Conservation (phyloP, 1,284 basidiomycete genomes). For the Earliella scabrosa region DNA sequence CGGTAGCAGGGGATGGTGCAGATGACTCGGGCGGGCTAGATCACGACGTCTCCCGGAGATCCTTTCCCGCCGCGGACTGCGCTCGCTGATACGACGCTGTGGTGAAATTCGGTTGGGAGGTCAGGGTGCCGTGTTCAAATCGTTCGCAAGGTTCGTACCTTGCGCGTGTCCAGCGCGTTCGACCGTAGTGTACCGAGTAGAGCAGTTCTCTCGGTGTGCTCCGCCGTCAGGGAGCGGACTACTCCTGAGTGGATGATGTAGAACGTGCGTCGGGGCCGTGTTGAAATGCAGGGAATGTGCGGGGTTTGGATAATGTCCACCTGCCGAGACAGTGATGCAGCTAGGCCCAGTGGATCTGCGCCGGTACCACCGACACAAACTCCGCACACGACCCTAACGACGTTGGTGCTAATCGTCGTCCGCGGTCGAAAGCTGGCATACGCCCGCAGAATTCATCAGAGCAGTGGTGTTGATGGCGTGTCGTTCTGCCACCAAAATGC, state of each 20-base stretch:
- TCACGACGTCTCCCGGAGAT: slow-evolving; percentile 21
- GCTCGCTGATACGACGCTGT: slow-evolving; percentile 19
- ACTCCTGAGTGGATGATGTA: too few species aligned
- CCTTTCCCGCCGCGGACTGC: slow-evolving; percentile 18
- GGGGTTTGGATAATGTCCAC: neutral
- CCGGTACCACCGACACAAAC: neutral
- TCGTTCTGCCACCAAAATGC: slow-evolving; percentile 10
- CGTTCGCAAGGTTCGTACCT: too few species aligned
- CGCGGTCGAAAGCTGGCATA: too few species aligned
- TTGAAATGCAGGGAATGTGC: neutral
- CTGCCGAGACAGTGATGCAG: neutral
- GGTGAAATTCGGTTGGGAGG: neutral
- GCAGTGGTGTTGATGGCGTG: neutral
- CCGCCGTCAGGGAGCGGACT: too few species aligned
- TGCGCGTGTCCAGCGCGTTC: too few species aligned
- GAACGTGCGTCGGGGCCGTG: too few species aligned
- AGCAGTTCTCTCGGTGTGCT: too few species aligned
- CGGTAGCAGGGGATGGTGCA: neutral
- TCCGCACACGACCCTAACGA: neutral
- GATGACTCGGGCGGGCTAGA: neutral
- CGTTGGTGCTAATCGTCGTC: too few species aligned
- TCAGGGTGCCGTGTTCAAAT: too few species aligned
- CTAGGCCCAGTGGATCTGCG: neutral
- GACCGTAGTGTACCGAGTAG: too few species aligned
- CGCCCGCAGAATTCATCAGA: too few species aligned